A percentile compares a stretch with the other conserved stretches of the same genome.
Evolutionary conservation across 345 rosid species (phyloP).

Genomic region (Cardamine chenopodiifolia): DNA sequence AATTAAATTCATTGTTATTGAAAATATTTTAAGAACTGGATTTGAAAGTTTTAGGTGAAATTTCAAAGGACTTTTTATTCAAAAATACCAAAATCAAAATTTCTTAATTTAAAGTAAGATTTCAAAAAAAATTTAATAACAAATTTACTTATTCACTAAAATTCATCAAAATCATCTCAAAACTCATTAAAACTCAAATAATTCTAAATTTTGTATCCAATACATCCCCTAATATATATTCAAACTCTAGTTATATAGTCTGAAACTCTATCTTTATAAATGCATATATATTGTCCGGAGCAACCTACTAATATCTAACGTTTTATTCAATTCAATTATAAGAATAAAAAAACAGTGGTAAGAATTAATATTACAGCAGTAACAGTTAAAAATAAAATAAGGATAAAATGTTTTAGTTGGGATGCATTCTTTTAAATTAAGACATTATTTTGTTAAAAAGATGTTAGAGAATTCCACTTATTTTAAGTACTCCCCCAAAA

Average conservation of each 20-base stretch:
- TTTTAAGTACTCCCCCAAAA: background rate
- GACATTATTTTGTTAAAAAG: background rate
- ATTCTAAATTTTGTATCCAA: no score
- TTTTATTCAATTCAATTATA: background rate
- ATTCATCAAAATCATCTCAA: no score
- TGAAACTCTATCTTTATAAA: background rate
- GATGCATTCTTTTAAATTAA: background rate
- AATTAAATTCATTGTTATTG: no score
- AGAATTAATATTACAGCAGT: background rate
- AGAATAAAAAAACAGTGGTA: background rate
- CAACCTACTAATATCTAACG: slow-evolving; percentile 1
- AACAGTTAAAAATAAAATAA: background rate
- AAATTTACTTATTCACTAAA: no score
- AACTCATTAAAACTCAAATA: no score
- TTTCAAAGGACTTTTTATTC: no score
- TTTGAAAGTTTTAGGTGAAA: no score
- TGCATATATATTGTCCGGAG: background rate
- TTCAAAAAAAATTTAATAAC: no score
- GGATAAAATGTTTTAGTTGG: background rate
- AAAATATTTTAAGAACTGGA: no score
- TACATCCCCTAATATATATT: background rate
- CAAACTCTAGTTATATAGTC: slow-evolving; percentile 20
- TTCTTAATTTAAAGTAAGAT: no score
- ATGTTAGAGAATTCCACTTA: background rate
- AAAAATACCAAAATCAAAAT: no score